Evolutionary conservation across 768 basidiomycete species (phyloP), one percentile per base, ranked within the genome.

Genomic region (Terana coerulea): DNA sequence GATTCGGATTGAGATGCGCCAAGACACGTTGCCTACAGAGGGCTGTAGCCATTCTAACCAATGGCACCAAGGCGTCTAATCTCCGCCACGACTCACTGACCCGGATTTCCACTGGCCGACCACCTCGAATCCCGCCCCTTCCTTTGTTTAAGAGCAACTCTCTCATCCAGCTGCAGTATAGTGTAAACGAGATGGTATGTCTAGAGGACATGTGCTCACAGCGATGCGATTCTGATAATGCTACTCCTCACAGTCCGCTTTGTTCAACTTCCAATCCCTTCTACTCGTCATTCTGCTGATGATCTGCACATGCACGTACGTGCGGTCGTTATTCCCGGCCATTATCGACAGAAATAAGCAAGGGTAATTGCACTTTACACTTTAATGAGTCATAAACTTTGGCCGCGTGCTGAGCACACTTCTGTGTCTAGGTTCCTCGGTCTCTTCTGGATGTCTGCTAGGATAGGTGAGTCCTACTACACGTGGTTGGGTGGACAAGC

Each of bases 191-290:
- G n/a, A n/a, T n/a, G n/a, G n/a, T n/a, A n/a, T n/a, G n/a, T n/a
- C n/a, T n/a, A n/a, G n/a, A n/a, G n/a, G n/a, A n/a, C n/a, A n/a
- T n/a, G n/a, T n/a, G n/a, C n/a, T n/a, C n/a, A n/a, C n/a, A n/a
- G n/a, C n/a, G n/a, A n/a, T n/a, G n/a, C n/a, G n/a, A n/a, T 19
- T 39, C 10, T 39, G 37, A 5, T n/a, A 19, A 11, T 22, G 24
- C 37, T 15, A 14, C 37, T 22, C 17, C 41, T 8, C 7, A 19
- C n/a, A 88, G 86, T 95, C 95, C 25, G 97, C 97, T 2, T 79
- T 99, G 21, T 98, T 98, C 84, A 95, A 98, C 72, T 99, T 99
- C 66, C 88, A 95, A 69, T 93, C 95, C 0, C 79, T 99, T 17
- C 79, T 99, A 17, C 84, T 95, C 63, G 93, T 95, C 66, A 86